Conservation (phyloP, 202 grass and related monocot genomes). For the Panicum virgatum region DNA sequence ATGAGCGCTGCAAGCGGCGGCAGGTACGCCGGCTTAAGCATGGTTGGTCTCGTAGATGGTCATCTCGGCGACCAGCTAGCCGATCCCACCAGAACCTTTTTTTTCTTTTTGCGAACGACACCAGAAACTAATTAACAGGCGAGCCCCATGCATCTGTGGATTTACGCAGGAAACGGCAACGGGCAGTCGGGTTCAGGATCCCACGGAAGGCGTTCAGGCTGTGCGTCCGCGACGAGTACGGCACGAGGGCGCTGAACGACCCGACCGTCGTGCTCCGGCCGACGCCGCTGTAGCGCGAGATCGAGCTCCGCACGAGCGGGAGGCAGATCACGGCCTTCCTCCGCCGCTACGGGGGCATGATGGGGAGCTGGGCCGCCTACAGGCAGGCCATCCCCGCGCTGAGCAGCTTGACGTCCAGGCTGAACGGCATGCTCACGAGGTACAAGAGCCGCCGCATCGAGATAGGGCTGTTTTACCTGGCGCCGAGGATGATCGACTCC, state of each 20-base stretch:
- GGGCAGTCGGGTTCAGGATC: background rate
- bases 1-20: background rate
- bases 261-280: background rate
- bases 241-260: background rate
- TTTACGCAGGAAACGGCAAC: background rate
- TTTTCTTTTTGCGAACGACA: too few relatives aligned
- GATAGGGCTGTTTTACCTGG: background rate
- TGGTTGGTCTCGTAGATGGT: background rate
- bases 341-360: background rate
- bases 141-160: background rate
- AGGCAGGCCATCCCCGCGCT: background rate
- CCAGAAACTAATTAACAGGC: too few relatives aligned
- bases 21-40: background rate
- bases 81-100: too few relatives aligned
- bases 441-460: background rate
- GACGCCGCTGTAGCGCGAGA: background rate
- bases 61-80: too few relatives aligned
- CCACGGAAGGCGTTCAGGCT: background rate
- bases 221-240: background rate
- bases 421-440: background rate
- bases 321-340: background rate
- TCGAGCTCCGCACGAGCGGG: background rate
- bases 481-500: background rate
- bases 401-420: background rate
- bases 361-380: background rate